Conservation (phyloP, 2,329 filamentous ascomycete genomes). For the Penicillium sp. region DNA sequence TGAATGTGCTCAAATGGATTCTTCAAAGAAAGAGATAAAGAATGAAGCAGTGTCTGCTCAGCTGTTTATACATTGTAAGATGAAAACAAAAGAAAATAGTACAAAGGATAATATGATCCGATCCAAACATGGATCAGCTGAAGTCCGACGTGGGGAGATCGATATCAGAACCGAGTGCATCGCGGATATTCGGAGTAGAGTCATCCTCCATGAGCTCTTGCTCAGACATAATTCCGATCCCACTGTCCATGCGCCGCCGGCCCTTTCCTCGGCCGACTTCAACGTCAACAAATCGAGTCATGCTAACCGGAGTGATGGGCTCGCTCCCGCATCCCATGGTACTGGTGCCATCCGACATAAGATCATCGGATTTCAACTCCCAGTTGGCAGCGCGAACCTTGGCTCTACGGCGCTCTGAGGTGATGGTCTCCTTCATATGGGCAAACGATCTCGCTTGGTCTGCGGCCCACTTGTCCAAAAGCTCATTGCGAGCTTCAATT, state of each 20-base stretch:
- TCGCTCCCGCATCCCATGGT: slow-evolving; percentile 33
- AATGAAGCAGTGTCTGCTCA: too few relatives aligned
- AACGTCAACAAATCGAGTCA: slow-evolving; percentile 46
- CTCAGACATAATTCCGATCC: slow-evolving; percentile 39
- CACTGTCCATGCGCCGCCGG: slow-evolving; percentile 43
- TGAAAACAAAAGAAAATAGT: slow-evolving; percentile 7
- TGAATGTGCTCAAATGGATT: too few relatives aligned
- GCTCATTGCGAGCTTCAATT: slow-evolving; percentile 36
- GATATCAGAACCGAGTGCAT: slow-evolving; percentile 16
- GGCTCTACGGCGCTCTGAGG: slow-evolving; percentile 40
- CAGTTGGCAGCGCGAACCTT: slow-evolving; percentile 45
- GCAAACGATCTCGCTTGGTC: slow-evolving; percentile 37
- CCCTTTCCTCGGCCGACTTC: slow-evolving; percentile 43
- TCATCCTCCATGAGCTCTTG: slow-evolving; percentile 36
- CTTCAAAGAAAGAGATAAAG: too few relatives aligned
- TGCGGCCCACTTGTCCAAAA: slow-evolving; percentile 36
- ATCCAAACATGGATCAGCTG: slow-evolving; percentile 4
- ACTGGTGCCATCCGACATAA: slow-evolving; percentile 32
- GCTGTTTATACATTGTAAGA: not conserved
- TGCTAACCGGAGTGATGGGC: slow-evolving; percentile 47
- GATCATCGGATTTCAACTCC: slow-evolving; percentile 40
- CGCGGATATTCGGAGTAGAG: slow-evolving; percentile 23
- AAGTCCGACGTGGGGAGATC: slow-evolving; percentile 29
- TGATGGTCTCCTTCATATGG: slow-evolving; percentile 40
- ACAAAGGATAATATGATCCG: too few relatives aligned